A percentile compares a stretch with the other conserved stretches of the same genome.
Conservation (phyloP, 805 yeast species). For the Yamadazyma olivae region DNA sequence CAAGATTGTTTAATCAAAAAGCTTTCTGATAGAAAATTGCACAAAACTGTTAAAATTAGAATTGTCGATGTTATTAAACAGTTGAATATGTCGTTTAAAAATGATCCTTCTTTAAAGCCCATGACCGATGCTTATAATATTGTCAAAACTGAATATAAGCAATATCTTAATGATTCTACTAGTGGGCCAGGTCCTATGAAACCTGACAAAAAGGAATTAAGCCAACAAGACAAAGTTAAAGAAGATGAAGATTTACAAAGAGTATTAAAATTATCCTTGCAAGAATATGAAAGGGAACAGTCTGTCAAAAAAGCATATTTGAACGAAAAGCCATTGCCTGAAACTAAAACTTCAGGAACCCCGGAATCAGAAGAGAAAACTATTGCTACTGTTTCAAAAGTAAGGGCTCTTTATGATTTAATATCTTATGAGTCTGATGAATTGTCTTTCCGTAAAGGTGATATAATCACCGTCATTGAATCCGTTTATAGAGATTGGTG, state of each 20-base stretch:
- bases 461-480: conserved; percentile 82
- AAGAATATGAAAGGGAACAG: conserved; percentile 51
- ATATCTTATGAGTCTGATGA: conserved; percentile 81
- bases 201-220: conserved; percentile 54
- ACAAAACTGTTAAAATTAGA: conserved; percentile 61
- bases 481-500: conserved; percentile 94
- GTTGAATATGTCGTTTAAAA: conserved; percentile 58
- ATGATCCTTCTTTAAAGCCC: conserved; percentile 74
- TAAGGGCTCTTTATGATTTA: conserved; percentile 82
- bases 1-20: conserved; percentile 32
- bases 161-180: conserved; percentile 18
- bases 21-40: conserved; percentile 56
- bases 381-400: conserved; percentile 54
- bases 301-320: conserved; percentile 22
- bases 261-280: conserved; percentile 70
- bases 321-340: conserved; percentile 36
- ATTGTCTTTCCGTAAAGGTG: conserved; percentile 82
- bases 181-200: conserved; percentile 43
- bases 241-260: conserved; percentile 77
- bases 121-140: conserved; percentile 60
- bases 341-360: conserved; percentile 8
- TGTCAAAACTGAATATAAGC: conserved; percentile 39
- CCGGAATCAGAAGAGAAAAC: conserved; percentile 21
- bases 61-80: conserved; percentile 68
- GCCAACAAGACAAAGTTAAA: conserved; percentile 41